Conservation (phyloP, 192 early-diverging fungal species). For the Diversispora epigaea region DNA sequence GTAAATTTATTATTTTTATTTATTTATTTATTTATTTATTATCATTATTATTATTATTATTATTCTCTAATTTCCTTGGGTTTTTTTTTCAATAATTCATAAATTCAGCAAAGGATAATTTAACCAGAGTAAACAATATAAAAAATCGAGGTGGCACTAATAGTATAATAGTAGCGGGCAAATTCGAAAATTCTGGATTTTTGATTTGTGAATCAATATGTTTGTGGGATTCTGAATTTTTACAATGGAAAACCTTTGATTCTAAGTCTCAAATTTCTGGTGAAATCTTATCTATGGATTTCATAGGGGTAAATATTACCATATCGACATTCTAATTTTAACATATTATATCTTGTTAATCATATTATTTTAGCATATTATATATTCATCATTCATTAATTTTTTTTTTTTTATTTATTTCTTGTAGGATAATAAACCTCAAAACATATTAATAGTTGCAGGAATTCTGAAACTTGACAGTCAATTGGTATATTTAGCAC, state of each 20-base stretch:
- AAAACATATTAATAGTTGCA: constrained; percentile 34
- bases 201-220: constrained; percentile 32
- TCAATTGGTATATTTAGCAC: constrained; percentile 42
- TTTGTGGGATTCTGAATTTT: constrained; percentile 21
- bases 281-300: constrained; percentile 37
- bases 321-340: neutral
- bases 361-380: too few relatives aligned
- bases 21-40: neutral
- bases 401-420: neutral
- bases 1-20: constrained; percentile 30
- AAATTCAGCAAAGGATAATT: constrained; percentile 12
- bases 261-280: constrained; percentile 32
- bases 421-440: neutral
- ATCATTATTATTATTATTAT: neutral
- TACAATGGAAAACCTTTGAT: constrained; percentile 35
- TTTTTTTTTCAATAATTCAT: neutral
- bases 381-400: too few relatives aligned
- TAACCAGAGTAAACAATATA: constrained; percentile 29
- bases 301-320: constrained; percentile 23
- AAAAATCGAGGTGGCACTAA: constrained; percentile 32
- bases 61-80: neutral
- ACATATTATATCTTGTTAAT: neutral
- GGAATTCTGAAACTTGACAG: constrained; percentile 44
- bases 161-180: constrained; percentile 51
- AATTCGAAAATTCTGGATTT: constrained; percentile 51